A percentile compares a stretch with the other conserved stretches of the same genome.
Conservation (phyloP, 768 basidiomycete genomes). For the Lactarius tabidus region DNA sequence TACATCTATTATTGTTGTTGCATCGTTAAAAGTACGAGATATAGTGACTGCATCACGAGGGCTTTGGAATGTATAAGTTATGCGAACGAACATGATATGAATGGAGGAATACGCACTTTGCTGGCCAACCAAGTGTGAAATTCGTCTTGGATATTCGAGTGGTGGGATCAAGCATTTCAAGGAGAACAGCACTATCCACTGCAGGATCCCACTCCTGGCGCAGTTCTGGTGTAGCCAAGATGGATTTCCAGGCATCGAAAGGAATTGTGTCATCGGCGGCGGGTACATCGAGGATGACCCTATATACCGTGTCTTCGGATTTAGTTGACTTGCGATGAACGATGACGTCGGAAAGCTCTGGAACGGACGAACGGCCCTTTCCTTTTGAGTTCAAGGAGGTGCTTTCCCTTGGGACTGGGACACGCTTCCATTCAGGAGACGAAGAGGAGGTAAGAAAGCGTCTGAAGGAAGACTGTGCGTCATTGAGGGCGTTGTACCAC, state of each 20-base stretch:
- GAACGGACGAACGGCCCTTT: slow-evolving; percentile 51
- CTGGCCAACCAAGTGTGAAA: slow-evolving; percentile 94
- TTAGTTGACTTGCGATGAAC: slow-evolving; percentile 72
- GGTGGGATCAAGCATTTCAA: slow-evolving; percentile 83
- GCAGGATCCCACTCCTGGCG: slow-evolving; percentile 92
- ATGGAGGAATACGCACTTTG: slow-evolving; percentile 59
- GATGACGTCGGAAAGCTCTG: slow-evolving; percentile 67
- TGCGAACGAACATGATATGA: neutral
- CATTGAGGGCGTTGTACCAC: slow-evolving; percentile 72
- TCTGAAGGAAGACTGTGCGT: slow-evolving; percentile 74
- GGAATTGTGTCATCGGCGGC: slow-evolving; percentile 50
- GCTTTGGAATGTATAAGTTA: slow-evolving; percentile 38
- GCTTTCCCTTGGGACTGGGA: slow-evolving; percentile 45
- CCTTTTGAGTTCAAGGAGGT: slow-evolving; percentile 51
- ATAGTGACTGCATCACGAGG: slow-evolving; percentile 95
- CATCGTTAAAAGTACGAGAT: slow-evolving; percentile 76
- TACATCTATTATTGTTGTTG: slow-evolving; percentile 81
- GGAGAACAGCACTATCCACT: slow-evolving; percentile 74
- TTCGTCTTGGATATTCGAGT: slow-evolving; percentile 88
- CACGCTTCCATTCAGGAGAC: slow-evolving; percentile 77
- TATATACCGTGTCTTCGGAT: slow-evolving; percentile 71
- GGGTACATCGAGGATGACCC: slow-evolving; percentile 78
- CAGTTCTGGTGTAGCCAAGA: slow-evolving; percentile 81
- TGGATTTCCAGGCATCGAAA: slow-evolving; percentile 76
- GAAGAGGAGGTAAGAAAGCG: slow-evolving; percentile 68